A percentile compares a stretch with the other conserved stretches of the same genome.
phyloP scores from a whole-genome alignment of 2,329 filamentous ascomycete species.

The Clonostachys rosea region DNA sequence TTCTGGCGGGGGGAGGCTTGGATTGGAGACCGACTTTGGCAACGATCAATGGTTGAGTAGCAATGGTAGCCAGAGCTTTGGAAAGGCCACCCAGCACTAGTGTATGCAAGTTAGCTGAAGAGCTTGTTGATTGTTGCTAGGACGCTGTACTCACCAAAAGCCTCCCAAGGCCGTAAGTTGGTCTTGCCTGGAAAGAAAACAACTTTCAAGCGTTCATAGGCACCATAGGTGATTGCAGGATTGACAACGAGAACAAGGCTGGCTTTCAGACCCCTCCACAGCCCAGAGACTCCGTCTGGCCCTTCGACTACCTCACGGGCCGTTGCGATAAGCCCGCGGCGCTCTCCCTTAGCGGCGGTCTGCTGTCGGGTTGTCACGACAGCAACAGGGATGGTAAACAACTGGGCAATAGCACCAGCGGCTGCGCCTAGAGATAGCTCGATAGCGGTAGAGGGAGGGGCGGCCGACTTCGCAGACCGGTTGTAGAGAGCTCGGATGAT shows the following conservation, averaged over 20 bases:
- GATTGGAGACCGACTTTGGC: constrained; percentile 97
- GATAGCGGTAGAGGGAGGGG: constrained; percentile 68
- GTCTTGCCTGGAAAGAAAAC: constrained; percentile 72
- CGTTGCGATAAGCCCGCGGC: constrained; percentile 82
- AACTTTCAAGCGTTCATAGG: constrained; percentile 84
- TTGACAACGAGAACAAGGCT: constrained; percentile 95
- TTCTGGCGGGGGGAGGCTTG: constrained; percentile 75
- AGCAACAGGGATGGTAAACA: constrained; percentile 94
- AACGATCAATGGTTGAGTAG: constrained; percentile 92
- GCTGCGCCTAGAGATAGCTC: constrained; percentile 83
- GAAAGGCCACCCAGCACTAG: constrained; percentile 87
- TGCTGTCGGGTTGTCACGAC: constrained; percentile 96
- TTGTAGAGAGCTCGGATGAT: constrained; percentile 79
- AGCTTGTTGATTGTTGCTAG: not conserved
- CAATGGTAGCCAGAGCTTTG: constrained; percentile 86
- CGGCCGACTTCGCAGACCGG: constrained; percentile 43
- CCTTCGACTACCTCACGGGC: constrained; percentile 84
- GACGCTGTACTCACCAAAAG: constrained; percentile 67
- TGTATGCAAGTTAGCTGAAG: not conserved
- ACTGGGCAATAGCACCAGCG: constrained; percentile 84
- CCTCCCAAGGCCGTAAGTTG: constrained; percentile 76
- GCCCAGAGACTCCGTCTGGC: constrained; percentile 81
- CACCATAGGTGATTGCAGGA: constrained; percentile 95
- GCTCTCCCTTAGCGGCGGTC: constrained; percentile 79
- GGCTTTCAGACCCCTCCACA: constrained; percentile 95